Percentiles rank a stretch among this genome's conserved stretches.
Conservation (phyloP, 2,329 filamentous ascomycete genomes). For the Exophiala bonariae region DNA sequence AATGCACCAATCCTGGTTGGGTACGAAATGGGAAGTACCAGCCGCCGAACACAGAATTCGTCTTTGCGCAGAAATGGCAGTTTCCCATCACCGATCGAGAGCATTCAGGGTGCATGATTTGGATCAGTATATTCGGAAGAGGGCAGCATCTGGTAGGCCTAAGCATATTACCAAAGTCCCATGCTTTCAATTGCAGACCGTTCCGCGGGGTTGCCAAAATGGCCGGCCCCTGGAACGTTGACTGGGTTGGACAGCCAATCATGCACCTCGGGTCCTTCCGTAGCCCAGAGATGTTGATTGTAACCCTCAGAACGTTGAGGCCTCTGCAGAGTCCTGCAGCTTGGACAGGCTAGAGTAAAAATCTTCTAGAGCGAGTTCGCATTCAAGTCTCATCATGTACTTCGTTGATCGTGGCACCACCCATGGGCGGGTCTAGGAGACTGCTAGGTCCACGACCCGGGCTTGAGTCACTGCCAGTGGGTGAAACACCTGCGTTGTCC, state of each 20-base stretch:
- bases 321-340: slow-evolving; percentile 3
- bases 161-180: too few relatives aligned
- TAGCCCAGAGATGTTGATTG: slow-evolving; percentile 14
- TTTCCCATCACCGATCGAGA: background rate
- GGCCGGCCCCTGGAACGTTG: slow-evolving; percentile 5
- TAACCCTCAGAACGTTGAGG: slow-evolving; percentile 8
- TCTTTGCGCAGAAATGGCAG: too few relatives aligned
- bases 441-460: slow-evolving; percentile 21
- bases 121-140: background rate
- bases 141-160: background rate
- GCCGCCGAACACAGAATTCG: too few relatives aligned
- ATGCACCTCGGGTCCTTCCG: slow-evolving; percentile 21
- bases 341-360: slow-evolving; percentile 7
- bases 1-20: too few relatives aligned
- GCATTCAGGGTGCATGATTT: slow-evolving; percentile 1
- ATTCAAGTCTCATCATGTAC: slow-evolving; percentile 22
- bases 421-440: slow-evolving; percentile 21
- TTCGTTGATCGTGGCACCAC: slow-evolving; percentile 25
- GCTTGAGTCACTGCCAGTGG: slow-evolving; percentile 22
- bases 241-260: slow-evolving; percentile 9
- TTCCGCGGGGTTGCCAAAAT: slow-evolving; percentile 11
- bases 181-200: slow-evolving; percentile 3
- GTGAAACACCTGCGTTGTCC: slow-evolving; percentile 20
- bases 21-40: too few relatives aligned
- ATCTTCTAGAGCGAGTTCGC: slow-evolving; percentile 1